phyloP scores from a whole-genome alignment of 169 alveolate species.

The Eimeria falciformis region DNA sequence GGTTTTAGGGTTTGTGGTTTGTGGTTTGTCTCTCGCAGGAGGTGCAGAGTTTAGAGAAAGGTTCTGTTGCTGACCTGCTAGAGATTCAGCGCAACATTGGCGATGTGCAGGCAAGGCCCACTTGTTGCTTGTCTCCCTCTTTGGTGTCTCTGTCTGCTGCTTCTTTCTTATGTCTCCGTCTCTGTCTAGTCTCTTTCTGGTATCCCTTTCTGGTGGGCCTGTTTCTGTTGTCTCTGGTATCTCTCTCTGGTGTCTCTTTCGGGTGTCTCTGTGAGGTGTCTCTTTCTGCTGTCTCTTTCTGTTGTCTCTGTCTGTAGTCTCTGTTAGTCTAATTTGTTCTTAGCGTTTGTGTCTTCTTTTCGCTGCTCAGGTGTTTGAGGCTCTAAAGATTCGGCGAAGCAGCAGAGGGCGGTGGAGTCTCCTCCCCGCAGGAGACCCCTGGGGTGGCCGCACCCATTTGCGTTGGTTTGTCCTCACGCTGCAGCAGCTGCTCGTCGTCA shows the following conservation, averaged over 20 bases:
- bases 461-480: background rate
- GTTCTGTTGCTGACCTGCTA: background rate
- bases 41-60: constrained; percentile 23
- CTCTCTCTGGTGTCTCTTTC: too few relatives aligned
- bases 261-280: too few relatives aligned
- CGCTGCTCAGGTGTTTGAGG: background rate
- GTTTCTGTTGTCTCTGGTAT: too few relatives aligned
- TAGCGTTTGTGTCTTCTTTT: too few relatives aligned
- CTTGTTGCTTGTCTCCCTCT: background rate
- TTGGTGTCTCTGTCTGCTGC: background rate
- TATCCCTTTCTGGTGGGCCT: too few relatives aligned
- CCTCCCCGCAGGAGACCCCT: background rate
- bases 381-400: background rate
- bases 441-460: background rate
- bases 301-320: too few relatives aligned
- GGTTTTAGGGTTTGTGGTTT: background rate
- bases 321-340: too few relatives aligned
- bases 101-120: constrained; percentile 24
- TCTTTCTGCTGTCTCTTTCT: too few relatives aligned
- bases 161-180: background rate
- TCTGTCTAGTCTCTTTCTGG: too few relatives aligned
- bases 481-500: background rate
- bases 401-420: background rate
- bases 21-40: constrained; percentile 12
- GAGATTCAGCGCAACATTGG: constrained; percentile 43